phyloP scores from a whole-genome alignment of 2,329 filamentous ascomycete species.

The Neonectria neomacrospora region DNA sequence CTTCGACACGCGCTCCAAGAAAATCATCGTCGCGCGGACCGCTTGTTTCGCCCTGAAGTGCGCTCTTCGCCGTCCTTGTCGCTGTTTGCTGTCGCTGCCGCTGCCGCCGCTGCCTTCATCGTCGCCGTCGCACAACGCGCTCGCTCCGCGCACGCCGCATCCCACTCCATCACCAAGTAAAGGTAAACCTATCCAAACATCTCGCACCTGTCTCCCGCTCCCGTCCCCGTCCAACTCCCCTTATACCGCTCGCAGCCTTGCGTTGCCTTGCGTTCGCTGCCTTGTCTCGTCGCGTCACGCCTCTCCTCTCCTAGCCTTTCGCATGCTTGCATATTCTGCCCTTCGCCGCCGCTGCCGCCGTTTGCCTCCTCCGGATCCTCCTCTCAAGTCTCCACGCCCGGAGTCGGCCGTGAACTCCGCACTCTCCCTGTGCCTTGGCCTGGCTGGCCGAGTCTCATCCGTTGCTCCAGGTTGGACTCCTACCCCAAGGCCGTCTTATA shows the following conservation, averaged over 20 bases:
- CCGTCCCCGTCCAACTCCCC: constrained; percentile 9
- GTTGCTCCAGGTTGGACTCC: constrained; percentile 36
- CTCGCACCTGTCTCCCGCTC: constrained; percentile 22
- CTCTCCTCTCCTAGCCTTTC: constrained; percentile 14
- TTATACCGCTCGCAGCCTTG: constrained; percentile 20
- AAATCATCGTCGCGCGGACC: constrained; percentile 35
- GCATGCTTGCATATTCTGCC: constrained; percentile 26
- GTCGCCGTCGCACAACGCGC: constrained; percentile 43
- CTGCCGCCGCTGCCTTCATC: constrained; percentile 29
- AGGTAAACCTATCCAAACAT: constrained; percentile 37
- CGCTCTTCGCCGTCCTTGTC: constrained; percentile 36
- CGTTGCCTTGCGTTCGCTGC: constrained; percentile 27
- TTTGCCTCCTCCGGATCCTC: constrained; percentile 17
- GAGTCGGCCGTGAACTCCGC: constrained; percentile 10
- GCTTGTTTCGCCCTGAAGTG: constrained; percentile 29
- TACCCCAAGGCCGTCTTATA: constrained; percentile 38
- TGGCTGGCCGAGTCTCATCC: constrained; percentile 38
- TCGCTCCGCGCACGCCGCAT: constrained; percentile 42
- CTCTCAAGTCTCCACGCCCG: constrained; percentile 21
- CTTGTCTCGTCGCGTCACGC: constrained; percentile 25
- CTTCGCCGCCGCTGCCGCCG: constrained; percentile 25
- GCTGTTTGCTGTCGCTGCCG: constrained; percentile 23
- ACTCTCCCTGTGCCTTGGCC: constrained; percentile 32
- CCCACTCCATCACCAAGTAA: constrained; percentile 41
- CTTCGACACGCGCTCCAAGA: constrained; percentile 23